A percentile compares a stretch with the other conserved stretches of the same genome.
Evolutionary conservation across 225 moss, liverwort and hornwort genomes (phyloP).

Genomic region (Lunularia cruciata): DNA sequence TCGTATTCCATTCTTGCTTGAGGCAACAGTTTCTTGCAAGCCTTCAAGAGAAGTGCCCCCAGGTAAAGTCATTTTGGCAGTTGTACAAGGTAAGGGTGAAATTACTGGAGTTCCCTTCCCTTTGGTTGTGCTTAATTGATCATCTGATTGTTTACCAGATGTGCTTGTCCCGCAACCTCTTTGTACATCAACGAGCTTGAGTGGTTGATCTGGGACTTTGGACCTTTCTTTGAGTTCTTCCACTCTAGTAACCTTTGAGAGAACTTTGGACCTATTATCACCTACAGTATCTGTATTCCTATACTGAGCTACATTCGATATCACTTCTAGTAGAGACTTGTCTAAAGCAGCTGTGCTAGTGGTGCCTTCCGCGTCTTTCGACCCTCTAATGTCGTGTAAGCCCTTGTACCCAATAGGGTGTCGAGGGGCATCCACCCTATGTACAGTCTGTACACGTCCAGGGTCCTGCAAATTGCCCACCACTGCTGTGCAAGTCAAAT

Average conservation of each 20-base stretch:
- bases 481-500: not conserved
- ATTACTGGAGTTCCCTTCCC: slow-evolving; percentile 5
- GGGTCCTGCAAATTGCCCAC: not conserved
- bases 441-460: not conserved
- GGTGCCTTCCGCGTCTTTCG: slow-evolving; percentile 11
- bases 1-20: slow-evolving; percentile 8
- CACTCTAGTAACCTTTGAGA: not conserved
- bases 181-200: slow-evolving; percentile 9
- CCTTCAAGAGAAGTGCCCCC: not conserved
- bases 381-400: slow-evolving; percentile 6
- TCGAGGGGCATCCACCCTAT: not conserved
- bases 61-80: not conserved
- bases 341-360: not conserved
- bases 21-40: slow-evolving; percentile 16
- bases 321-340: slow-evolving; percentile 5
- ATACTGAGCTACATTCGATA: not conserved
- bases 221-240: not conserved
- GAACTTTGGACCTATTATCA: not conserved
- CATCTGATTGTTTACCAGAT: not conserved
- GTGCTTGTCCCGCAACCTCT: not conserved
- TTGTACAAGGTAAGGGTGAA: not conserved
- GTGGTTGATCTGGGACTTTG: not conserved
- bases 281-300: slow-evolving; percentile 4
- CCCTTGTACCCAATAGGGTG: not conserved
- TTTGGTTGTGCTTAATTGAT: not conserved